Conservation (phyloP, 2,329 filamentous ascomycete species). For the Stenocarpella maydis region DNA sequence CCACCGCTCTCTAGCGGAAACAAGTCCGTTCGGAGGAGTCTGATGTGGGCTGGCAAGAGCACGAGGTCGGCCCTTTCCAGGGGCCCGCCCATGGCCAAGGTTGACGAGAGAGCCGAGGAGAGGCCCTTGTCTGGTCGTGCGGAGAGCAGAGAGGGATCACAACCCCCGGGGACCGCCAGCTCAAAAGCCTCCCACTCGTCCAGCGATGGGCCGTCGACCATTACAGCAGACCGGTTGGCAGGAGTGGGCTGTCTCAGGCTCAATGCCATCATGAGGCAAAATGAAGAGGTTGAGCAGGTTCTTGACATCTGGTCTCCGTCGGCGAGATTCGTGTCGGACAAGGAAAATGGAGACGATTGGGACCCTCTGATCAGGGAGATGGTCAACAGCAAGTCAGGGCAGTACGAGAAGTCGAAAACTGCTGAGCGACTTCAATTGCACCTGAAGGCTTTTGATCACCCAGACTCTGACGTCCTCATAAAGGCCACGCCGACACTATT, state of each 20-base stretch:
- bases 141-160: conserved; percentile 54
- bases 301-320: conserved; percentile 80
- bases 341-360: conserved; percentile 71
- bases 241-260: conserved; percentile 82
- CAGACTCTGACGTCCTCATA: conserved; percentile 82
- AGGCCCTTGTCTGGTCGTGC: conserved; percentile 45
- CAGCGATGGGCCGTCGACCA: conserved; percentile 48
- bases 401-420: conserved; percentile 75
- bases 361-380: conserved; percentile 77
- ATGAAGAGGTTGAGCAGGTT: conserved; percentile 77
- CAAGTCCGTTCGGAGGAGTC: conserved; percentile 66
- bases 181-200: conserved; percentile 53
- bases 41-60: conserved; percentile 75
- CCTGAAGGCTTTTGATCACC: conserved; percentile 78
- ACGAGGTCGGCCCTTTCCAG: conserved; percentile 64
- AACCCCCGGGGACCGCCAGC: conserved; percentile 64
- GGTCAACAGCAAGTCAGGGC: conserved; percentile 75
- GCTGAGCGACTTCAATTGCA: conserved; percentile 83
- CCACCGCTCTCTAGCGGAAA: conserved; percentile 58
- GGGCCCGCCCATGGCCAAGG: conserved; percentile 60
- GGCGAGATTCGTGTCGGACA: conserved; percentile 61
- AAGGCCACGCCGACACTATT: conserved; percentile 88
- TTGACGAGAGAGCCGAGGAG: conserved; percentile 62
- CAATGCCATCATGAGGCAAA: conserved; percentile 75
- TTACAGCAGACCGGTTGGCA: conserved; percentile 71